A percentile compares a stretch with the other conserved stretches of the same genome.
These are phyloP conservation scores for Trichomonascaceae sp. DNA, from an alignment of 1,139 yeast species.

Conservation along the genomic window DNA sequence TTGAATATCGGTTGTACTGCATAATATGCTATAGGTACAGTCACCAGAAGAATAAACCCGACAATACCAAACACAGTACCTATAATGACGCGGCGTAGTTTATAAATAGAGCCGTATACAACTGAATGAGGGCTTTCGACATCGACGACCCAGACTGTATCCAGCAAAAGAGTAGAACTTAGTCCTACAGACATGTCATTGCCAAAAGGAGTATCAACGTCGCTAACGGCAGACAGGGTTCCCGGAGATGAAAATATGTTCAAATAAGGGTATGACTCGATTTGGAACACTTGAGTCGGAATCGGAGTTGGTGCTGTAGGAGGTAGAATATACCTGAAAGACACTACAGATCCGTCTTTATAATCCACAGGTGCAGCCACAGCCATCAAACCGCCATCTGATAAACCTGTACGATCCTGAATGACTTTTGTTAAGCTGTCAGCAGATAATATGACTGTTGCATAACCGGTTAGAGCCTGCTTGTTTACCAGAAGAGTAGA, in stretches of 20 bases:
- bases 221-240: slow-evolving; percentile 47
- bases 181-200: slow-evolving; percentile 62
- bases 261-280: slow-evolving; percentile 33
- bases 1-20: slow-evolving; percentile 80
- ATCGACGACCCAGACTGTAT: slow-evolving; percentile 67
- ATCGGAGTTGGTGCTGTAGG: slow-evolving; percentile 24
- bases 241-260: slow-evolving; percentile 36
- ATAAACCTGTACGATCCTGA: slow-evolving; percentile 43
- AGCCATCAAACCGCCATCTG: slow-evolving; percentile 37
- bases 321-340: slow-evolving; percentile 28
- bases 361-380: slow-evolving; percentile 29
- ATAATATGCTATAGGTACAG: slow-evolving; percentile 78
- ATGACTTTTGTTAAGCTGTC: slow-evolving; percentile 46
- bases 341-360: slow-evolving; percentile 8
- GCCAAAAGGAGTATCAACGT: slow-evolving; percentile 37
- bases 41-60: slow-evolving; percentile 61
- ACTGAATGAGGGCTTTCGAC: slow-evolving; percentile 57
- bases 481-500: slow-evolving; percentile 58
- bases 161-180: slow-evolving; percentile 46
- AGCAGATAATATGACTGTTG: slow-evolving; percentile 62
- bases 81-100: slow-evolving; percentile 60
- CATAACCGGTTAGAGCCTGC: slow-evolving; percentile 62
- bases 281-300: slow-evolving; percentile 15
- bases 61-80: slow-evolving; percentile 81
- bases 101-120: slow-evolving; percentile 59